A percentile compares a stretch with the other conserved stretches of the same genome.
Evolutionary conservation across 1,139 yeast genomes (phyloP).

Genomic region (Scheffersomyces lignicola): DNA sequence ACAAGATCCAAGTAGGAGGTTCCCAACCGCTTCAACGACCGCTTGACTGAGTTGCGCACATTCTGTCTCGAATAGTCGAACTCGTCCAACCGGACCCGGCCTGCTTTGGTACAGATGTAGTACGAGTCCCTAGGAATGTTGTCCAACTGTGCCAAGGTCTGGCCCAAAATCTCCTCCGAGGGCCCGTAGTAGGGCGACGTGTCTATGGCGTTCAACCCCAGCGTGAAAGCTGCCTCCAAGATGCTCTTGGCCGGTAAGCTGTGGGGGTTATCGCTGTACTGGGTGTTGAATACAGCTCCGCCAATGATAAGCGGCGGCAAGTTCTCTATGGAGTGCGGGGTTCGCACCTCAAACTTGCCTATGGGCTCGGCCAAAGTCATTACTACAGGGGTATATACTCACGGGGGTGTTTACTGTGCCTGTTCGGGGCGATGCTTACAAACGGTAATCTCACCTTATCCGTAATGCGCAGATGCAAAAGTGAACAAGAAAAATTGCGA

Average conservation of each 20-base stretch:
- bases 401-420: background rate
- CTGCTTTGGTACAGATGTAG: constrained; percentile 83
- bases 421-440: too few species aligned
- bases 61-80: constrained; percentile 71
- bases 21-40: constrained; percentile 65
- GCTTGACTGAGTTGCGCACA: constrained; percentile 60
- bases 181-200: constrained; percentile 95
- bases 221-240: constrained; percentile 56
- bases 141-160: constrained; percentile 50
- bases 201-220: constrained; percentile 78
- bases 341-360: constrained; percentile 15
- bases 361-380: constrained; percentile 12
- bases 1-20: constrained; percentile 76
- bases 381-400: background rate
- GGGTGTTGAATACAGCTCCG: constrained; percentile 82
- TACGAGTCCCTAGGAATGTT: constrained; percentile 57
- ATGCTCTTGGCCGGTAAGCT: constrained; percentile 58
- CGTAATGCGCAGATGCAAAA: too few species aligned
- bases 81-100: constrained; percentile 63
- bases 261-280: constrained; percentile 68
- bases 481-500: too few species aligned
- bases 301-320: constrained; percentile 72
- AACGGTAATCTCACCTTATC: too few species aligned
- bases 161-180: constrained; percentile 74
- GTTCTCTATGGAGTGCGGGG: constrained; percentile 27